phyloP scores from a whole-genome alignment of 352 stramenopile genomes.

The Phytophthora multivora region DNA sequence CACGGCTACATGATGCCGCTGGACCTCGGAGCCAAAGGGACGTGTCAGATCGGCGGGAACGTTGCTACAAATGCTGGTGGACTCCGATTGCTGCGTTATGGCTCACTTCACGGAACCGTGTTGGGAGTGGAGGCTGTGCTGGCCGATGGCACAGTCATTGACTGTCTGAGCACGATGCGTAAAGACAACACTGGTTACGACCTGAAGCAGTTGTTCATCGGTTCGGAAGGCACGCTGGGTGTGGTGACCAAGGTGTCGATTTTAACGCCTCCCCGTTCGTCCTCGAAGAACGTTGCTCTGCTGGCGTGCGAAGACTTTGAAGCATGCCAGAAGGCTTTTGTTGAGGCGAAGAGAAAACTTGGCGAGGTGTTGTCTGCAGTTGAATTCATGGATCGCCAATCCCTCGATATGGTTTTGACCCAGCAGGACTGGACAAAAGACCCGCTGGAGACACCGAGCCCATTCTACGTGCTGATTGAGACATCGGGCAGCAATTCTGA shows the following conservation, averaged over 20 bases:
- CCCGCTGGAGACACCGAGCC: slow-evolving; percentile 60
- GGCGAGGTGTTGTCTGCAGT: slow-evolving; percentile 95
- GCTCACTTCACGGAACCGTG: slow-evolving; percentile 93
- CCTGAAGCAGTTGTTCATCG: slow-evolving; percentile 97
- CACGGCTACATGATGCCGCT: slow-evolving; percentile 93
- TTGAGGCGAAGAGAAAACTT: slow-evolving; percentile 86
- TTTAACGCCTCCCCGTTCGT: slow-evolving; percentile 41
- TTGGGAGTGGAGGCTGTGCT: slow-evolving; percentile 96
- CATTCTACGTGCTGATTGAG: slow-evolving; percentile 97
- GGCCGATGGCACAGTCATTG: slow-evolving; percentile 89
- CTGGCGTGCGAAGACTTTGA: slow-evolving; percentile 92
- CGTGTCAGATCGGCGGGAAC: slow-evolving; percentile 98
- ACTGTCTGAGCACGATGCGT: slow-evolving; percentile 91
- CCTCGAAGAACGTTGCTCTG: slow-evolving; percentile 88
- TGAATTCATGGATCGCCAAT: slow-evolving; percentile 95
- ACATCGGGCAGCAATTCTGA: slow-evolving; percentile 91
- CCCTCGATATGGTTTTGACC: slow-evolving; percentile 86
- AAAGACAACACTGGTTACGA: slow-evolving; percentile 99
- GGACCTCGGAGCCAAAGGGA: slow-evolving; percentile 97
- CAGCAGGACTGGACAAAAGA: slow-evolving; percentile 78
- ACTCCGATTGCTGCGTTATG: slow-evolving; percentile 93
- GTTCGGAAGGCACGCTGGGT: slow-evolving; percentile 96
- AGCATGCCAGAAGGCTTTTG: slow-evolving; percentile 79
- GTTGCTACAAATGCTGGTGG: slow-evolving; percentile 96
- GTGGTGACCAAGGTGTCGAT: slow-evolving; percentile 85